A percentile compares a stretch with the other conserved stretches of the same genome.
These are phyloP conservation scores for Chaetomidium leptoderma DNA, from an alignment of 495 filamentous ascomycete species.

Conservation along the genomic window DNA sequence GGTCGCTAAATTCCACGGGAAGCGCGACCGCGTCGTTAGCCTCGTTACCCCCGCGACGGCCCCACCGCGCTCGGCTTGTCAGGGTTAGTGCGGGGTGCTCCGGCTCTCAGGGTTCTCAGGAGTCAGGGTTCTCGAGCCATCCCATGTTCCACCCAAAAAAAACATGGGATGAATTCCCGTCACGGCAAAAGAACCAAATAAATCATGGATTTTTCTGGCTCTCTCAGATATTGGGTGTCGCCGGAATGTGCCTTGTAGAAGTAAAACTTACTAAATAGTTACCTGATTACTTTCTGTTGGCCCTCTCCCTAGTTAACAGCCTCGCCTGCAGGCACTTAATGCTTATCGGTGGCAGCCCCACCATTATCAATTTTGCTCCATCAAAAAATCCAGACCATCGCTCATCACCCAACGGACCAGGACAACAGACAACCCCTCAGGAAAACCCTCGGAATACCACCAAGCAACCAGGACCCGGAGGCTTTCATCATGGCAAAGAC, in stretches of 20 bases:
- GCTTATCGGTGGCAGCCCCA: conserved; percentile 30
- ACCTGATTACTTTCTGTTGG: too few species aligned
- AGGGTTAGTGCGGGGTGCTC: conserved; percentile 6
- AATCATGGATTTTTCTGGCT: too few species aligned
- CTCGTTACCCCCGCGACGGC: conserved; percentile 33
- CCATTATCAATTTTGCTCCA: conserved; percentile 14
- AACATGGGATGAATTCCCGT: background rate
- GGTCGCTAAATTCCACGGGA: conserved; percentile 9
- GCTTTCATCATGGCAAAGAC: conserved; percentile 63
- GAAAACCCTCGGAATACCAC: background rate
- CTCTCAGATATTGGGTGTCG: too few species aligned
- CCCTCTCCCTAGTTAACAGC: too few species aligned
- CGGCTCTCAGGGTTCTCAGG: background rate
- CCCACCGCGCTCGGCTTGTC: background rate
- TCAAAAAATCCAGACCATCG: conserved; percentile 4
- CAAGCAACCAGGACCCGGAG: background rate
- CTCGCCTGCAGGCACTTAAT: conserved; percentile 25
- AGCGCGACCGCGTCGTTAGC: conserved; percentile 33
- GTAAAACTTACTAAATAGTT: too few species aligned
- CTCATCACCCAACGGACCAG: background rate
- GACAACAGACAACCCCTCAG: background rate
- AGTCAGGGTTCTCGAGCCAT: too few species aligned
- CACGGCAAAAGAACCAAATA: too few species aligned
- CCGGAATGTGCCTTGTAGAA: too few species aligned
- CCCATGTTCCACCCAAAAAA: too few species aligned